Percentiles rank a stretch among this genome's conserved stretches.
Evolutionary conservation across 164 flowering plant genomes (phyloP).

Genomic region (Annona squamosa): DNA sequence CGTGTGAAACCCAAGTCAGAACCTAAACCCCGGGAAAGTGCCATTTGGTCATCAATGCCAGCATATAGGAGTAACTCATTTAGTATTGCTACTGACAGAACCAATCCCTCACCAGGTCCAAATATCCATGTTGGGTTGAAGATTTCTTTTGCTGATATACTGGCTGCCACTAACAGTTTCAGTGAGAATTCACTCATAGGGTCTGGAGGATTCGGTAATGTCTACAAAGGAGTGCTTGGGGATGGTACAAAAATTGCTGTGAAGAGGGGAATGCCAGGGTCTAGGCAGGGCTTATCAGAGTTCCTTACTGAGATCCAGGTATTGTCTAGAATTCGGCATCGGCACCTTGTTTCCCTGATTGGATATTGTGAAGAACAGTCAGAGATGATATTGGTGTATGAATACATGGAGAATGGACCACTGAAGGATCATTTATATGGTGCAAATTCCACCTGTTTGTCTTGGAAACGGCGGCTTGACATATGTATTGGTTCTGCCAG

Average conservation of each 20-base stretch:
- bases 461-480: slow-evolving; percentile 25
- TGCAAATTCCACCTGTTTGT: slow-evolving; percentile 7
- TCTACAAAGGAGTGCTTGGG: slow-evolving; percentile 43
- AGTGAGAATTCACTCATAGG: slow-evolving; percentile 31
- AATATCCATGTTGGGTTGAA: slow-evolving; percentile 19
- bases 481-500: slow-evolving; percentile 20
- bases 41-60: slow-evolving; percentile 54
- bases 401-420: slow-evolving; percentile 23
- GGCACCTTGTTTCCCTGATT: slow-evolving; percentile 22
- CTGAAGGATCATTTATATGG: slow-evolving; percentile 20
- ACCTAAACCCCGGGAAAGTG: slow-evolving; percentile 30
- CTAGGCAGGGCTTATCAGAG: slow-evolving; percentile 29
- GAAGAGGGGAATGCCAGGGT: slow-evolving; percentile 55
- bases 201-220: slow-evolving; percentile 65
- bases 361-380: slow-evolving; percentile 24
- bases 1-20: slow-evolving; percentile 23
- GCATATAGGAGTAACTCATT: slow-evolving; percentile 43
- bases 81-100: slow-evolving; percentile 44
- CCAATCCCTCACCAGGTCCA: slow-evolving; percentile 38
- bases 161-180: slow-evolving; percentile 12
- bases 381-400: slow-evolving; percentile 27
- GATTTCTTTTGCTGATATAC: slow-evolving; percentile 10
- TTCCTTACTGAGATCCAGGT: slow-evolving; percentile 21
- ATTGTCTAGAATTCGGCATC: slow-evolving; percentile 21
- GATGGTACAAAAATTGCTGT: slow-evolving; percentile 45